Evolutionary conservation across 768 basidiomycete species (phyloP), one percentile per base, ranked within the genome.

Genomic region (Kwoniella sp.): DNA sequence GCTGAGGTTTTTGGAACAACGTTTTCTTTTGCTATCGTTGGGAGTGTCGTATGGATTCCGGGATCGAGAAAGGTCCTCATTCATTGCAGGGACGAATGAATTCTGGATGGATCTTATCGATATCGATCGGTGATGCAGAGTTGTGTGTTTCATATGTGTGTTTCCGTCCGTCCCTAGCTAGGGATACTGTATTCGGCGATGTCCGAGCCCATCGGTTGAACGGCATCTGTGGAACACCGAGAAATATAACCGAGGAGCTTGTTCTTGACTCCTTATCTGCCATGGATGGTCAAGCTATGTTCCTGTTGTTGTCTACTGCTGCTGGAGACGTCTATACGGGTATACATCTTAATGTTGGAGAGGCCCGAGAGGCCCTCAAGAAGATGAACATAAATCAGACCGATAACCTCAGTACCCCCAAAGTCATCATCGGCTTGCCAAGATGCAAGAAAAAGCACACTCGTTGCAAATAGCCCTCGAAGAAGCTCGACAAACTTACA

Each of bases 401-500:
- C 34, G 7, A 34, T 34, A 34, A 34, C 5, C 41, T 45, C n/a
- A n/a, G n/a, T n/a, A n/a, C n/a, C n/a, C n/a, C n/a, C n/a, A n/a
- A n/a, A n/a, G n/a, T n/a, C n/a, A n/a, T n/a, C n/a, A n/a, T n/a
- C n/a, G n/a, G n/a, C n/a, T n/a, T n/a, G n/a, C 15, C 41, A 45
- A 45, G 41, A 11, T 34, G 34, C 41, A 45, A 17, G 20, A 45
- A n/a, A n/a, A n/a, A n/a, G n/a, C n/a, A n/a, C n/a, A n/a, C n/a
- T n/a, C n/a, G 41, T 17, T 45, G 11, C 11, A 45, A 45, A 3
- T 45, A 45, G 55, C 62, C 4, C 37, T 57, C 34, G 31, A n/a
- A 51, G n/a, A 47, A 50, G 61, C 61, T 23, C 38, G 41, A 25
- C 2, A 4, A 23, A 22, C 20, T 13, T 63, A 63, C 22, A 13